A percentile compares a stretch with the other conserved stretches of the same genome.
Conservation (phyloP, 1,284 basidiomycete species). For the Puccinia triticina region DNA sequence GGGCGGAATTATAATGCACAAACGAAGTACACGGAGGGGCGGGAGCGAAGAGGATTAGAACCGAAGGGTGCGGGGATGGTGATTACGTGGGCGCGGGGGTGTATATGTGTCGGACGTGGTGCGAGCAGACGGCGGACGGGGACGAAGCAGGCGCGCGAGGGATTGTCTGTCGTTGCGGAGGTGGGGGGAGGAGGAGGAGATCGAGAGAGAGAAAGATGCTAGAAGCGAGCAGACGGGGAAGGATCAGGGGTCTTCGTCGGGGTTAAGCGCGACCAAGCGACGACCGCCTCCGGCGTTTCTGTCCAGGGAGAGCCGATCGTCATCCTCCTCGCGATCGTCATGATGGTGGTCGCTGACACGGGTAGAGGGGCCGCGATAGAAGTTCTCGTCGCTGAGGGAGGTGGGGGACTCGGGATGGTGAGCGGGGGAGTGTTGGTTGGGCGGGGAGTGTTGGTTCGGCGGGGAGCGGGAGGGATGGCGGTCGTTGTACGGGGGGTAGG, state of each 20-base stretch:
- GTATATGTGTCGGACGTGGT: too few relatives aligned
- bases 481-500: not conserved
- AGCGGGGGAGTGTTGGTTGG: not conserved
- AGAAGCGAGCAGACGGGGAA: not conserved
- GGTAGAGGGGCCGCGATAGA: not conserved
- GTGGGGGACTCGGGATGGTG: conserved; percentile 5
- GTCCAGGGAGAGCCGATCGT: not conserved
- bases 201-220: not conserved
- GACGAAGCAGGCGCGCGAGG: too few relatives aligned
- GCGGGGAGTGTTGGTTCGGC: not conserved
- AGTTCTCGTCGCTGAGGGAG: conserved; percentile 20
- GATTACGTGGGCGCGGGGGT: too few relatives aligned
- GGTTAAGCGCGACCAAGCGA: conserved; percentile 26
- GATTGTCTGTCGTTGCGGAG: too few relatives aligned
- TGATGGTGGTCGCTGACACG: not conserved
- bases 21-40: too few relatives aligned
- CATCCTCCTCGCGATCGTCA: not conserved
- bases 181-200: too few relatives aligned
- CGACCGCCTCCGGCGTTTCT: not conserved
- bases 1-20: too few relatives aligned
- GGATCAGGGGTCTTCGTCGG: conserved; percentile 18
- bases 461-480: not conserved
- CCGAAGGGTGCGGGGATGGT: too few relatives aligned
- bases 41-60: too few relatives aligned
- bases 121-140: too few relatives aligned